These are phyloP conservation scores for Aspergillus alliaceus DNA, from an alignment of 2,329 filamentous ascomycete species.

Conservation along the genomic window DNA sequence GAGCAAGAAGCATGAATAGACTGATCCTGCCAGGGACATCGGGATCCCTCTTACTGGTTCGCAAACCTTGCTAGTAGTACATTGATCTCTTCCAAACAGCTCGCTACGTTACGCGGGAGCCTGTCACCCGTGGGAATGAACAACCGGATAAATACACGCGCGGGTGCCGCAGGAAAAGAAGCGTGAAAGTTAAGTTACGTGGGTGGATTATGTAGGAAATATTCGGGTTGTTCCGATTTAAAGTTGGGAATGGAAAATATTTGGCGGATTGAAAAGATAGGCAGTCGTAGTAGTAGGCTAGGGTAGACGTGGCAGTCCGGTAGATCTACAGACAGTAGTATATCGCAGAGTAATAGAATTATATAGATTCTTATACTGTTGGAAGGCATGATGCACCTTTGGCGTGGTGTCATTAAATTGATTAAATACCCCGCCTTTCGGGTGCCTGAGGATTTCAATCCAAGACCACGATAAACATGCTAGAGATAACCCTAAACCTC, in stretches of 20 bases:
- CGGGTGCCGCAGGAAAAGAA: slow-evolving; percentile 9
- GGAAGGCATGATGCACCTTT: too few species aligned
- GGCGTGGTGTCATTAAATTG: too few species aligned
- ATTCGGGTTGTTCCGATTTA: background rate
- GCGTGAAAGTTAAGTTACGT: background rate
- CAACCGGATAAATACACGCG: slow-evolving; percentile 2
- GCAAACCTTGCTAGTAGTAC: too few species aligned
- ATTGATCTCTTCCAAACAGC: background rate
- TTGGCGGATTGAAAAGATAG: background rate
- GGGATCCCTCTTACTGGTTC: too few species aligned
- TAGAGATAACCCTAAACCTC: too few species aligned
- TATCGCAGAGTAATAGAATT: too few species aligned
- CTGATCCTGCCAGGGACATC: too few species aligned
- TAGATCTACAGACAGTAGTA: background rate
- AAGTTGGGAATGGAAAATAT: background rate
- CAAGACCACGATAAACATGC: too few species aligned
- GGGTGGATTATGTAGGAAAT: background rate
- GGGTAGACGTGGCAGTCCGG: too few species aligned
- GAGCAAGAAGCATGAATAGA: too few species aligned
- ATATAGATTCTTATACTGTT: too few species aligned
- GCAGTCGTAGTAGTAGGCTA: too few species aligned
- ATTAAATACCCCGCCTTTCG: background rate
- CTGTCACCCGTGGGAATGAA: background rate
- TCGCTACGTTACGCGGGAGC: background rate
- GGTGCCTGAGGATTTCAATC: background rate